phyloP scores from a whole-genome alignment of 495 filamentous ascomycete genomes.

The Pyrenula aspistea region DNA sequence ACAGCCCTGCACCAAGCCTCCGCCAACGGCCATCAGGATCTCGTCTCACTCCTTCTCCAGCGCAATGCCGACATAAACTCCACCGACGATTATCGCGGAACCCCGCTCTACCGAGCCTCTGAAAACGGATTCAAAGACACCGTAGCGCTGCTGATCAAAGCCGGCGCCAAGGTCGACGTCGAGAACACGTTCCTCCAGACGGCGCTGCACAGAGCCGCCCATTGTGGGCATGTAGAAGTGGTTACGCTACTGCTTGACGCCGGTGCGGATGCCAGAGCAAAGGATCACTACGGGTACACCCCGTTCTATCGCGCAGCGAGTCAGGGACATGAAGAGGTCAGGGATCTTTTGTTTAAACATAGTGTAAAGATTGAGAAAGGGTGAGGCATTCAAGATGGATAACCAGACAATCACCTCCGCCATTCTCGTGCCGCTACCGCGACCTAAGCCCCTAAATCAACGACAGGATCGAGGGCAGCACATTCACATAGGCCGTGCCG shows the following conservation, averaged over 20 bases:
- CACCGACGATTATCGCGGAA: no score
- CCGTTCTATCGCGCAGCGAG: no score
- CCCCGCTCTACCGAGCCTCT: no score
- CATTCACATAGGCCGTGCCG: conserved; percentile 35
- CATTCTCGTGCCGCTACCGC: no score
- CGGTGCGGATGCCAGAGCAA: conserved; percentile 13
- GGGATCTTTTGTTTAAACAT: conserved; percentile 7
- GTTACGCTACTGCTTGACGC: conserved; percentile 11
- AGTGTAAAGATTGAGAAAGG: conserved; percentile 7
- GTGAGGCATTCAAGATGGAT: not conserved
- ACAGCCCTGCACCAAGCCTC: conserved; percentile 1
- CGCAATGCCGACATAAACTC: no score
- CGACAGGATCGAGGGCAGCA: conserved; percentile 12
- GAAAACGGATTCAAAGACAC: no score
- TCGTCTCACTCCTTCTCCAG: not conserved
- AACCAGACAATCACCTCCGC: not conserved
- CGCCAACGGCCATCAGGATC: not conserved
- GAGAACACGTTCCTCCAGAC: no score
- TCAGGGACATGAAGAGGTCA: conserved; percentile 8
- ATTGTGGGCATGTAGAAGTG: conserved; percentile 7
- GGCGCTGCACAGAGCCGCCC: not conserved
- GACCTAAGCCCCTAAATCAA: no score
- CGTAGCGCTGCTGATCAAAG: no score
- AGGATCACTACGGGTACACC: conserved; percentile 5
- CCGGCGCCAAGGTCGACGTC: no score